Percentiles rank a stretch among this genome's conserved stretches.
Conservation (phyloP, 164 flowering plant species). For the Stephania yunnanensis region DNA sequence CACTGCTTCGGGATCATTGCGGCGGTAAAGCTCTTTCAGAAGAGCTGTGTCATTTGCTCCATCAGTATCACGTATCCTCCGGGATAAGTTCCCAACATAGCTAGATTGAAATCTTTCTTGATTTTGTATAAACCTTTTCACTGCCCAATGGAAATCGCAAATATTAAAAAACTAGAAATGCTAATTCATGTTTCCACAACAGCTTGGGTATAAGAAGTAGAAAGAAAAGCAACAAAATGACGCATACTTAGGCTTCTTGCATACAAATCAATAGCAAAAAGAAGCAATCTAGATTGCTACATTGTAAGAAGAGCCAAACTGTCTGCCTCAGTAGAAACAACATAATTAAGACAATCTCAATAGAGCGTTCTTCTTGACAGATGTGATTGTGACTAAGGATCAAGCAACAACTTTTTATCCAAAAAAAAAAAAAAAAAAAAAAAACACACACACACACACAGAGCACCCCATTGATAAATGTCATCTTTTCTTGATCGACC, state of each 20-base stretch:
- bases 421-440: no score
- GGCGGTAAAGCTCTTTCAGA: conserved; percentile 61
- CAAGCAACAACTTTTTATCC: no score
- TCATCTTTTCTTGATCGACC: not conserved
- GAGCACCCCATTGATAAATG: not conserved
- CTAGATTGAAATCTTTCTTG: conserved; percentile 66
- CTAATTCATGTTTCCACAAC: not conserved
- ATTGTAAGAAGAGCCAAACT: not conserved
- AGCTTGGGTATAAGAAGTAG: not conserved
- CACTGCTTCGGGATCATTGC: conserved; percentile 83
- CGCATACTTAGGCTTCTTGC: not conserved
- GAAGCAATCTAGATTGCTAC: not conserved
- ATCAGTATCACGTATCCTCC: conserved; percentile 62
- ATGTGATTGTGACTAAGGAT: not conserved
- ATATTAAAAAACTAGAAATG: not conserved
- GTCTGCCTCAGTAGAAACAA: not conserved
- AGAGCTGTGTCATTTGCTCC: conserved; percentile 53
- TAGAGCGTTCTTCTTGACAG: not conserved
- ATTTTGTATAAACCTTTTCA: conserved; percentile 17
- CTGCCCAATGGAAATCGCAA: conserved; percentile 27
- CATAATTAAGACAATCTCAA: not conserved
- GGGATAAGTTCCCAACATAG: conserved; percentile 70
- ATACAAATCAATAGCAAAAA: not conserved
- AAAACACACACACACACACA: not conserved
- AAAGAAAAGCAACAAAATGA: not conserved